Conservation (phyloP, 208 protist genomes). For the Crithidia brevicula region DNA sequence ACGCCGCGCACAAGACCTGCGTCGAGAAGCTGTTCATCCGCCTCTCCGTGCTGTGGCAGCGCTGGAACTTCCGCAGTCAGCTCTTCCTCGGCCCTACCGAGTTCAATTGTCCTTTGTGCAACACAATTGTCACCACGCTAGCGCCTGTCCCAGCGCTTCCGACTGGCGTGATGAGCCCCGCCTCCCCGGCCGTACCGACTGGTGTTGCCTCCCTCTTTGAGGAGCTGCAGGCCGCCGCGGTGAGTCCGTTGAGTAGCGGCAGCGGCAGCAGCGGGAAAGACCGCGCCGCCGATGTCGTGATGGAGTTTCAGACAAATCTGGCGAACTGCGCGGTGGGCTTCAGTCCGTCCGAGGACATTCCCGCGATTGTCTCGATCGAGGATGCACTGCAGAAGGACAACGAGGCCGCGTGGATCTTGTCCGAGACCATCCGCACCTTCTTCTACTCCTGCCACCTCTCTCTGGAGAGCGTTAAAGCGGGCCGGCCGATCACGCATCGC, state of each 20-base stretch:
- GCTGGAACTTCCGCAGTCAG: constrained; percentile 43
- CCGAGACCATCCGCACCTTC: constrained; percentile 63
- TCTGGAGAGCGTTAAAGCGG: constrained; percentile 65
- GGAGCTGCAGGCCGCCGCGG: constrained; percentile 38
- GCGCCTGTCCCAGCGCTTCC: constrained; percentile 56
- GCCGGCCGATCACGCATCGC: constrained; percentile 46
- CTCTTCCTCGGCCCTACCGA: constrained; percentile 47
- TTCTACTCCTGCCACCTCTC: constrained; percentile 43
- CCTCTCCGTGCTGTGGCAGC: constrained; percentile 44
- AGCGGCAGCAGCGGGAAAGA: background rate
- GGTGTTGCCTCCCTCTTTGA: constrained; percentile 36
- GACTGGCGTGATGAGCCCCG: background rate
- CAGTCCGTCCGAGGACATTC: constrained; percentile 28
- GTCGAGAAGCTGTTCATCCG: constrained; percentile 55
- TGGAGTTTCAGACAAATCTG: constrained; percentile 40
- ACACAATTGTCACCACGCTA: constrained; percentile 67
- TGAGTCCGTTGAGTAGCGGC: background rate
- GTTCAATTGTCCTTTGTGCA: constrained; percentile 73
- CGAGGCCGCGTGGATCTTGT: constrained; percentile 46
- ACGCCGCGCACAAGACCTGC: constrained; percentile 71
- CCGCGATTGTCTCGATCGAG: constrained; percentile 30
- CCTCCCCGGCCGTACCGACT: background rate
- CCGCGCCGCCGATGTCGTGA: constrained; percentile 19
- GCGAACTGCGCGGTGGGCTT: constrained; percentile 55
- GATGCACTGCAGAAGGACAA: constrained; percentile 51